Conservation (phyloP, 495 filamentous ascomycete species). For the Coniosporium apollinis region DNA sequence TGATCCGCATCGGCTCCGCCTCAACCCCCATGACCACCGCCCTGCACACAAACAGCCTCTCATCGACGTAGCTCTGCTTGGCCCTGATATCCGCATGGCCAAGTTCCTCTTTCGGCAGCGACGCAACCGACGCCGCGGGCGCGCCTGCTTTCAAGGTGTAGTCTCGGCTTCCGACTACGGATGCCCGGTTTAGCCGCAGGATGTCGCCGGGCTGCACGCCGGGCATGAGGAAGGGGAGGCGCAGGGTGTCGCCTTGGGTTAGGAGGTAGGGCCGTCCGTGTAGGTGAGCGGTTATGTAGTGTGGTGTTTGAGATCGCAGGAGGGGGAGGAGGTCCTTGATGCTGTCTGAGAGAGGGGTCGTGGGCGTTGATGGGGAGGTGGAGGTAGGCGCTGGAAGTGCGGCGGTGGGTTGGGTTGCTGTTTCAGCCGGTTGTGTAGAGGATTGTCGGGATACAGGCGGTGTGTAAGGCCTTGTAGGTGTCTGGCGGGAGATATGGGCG, state of each 20-base stretch:
- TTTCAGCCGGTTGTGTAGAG: conserved; percentile 12
- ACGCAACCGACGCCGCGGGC: neutral
- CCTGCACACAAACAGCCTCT: conserved; percentile 66
- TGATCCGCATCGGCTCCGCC: conserved; percentile 67
- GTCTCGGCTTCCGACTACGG: conserved; percentile 65
- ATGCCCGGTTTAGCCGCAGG: conserved; percentile 71
- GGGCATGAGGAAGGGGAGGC: conserved; percentile 91
- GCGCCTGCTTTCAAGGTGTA: conserved; percentile 58
- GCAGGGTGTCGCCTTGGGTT: conserved; percentile 66
- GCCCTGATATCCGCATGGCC: conserved; percentile 15
- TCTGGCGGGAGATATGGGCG: conserved; percentile 3
- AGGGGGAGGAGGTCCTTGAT: conserved; percentile 57
- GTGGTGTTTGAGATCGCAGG: conserved; percentile 56
- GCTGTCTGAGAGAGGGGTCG: conserved; percentile 33
- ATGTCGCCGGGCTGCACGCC: conserved; percentile 67
- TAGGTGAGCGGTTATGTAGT: conserved; percentile 79
- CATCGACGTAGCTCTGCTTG: conserved; percentile 43
- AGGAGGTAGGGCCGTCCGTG: conserved; percentile 82
- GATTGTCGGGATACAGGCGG: conserved; percentile 1
- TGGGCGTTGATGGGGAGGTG: conserved; percentile 18
- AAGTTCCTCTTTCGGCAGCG: too few species aligned
- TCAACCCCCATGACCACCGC: conserved; percentile 77
- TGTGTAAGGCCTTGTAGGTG: conserved; percentile 3
- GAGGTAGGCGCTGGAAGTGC: conserved; percentile 13
- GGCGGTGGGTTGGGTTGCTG: conserved; percentile 11